Conservation (phyloP, 2,329 filamentous ascomycete species). For the Elsinoe batatas region DNA sequence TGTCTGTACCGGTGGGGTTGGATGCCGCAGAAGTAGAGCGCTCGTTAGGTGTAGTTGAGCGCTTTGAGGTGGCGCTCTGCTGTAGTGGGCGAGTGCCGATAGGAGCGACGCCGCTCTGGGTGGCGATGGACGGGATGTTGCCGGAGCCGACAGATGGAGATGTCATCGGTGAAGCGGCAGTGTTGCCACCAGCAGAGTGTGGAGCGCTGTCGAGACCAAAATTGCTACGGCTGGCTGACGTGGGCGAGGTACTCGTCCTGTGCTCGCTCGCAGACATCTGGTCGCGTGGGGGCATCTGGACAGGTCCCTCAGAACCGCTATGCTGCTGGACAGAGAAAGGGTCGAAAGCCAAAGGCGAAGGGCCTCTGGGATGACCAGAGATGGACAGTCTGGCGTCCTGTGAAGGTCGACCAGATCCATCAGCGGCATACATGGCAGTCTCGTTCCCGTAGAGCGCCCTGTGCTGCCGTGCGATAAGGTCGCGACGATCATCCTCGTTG, state of each 20-base stretch:
- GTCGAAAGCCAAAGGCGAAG: slow-evolving; percentile 74
- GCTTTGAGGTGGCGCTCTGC: slow-evolving; percentile 51
- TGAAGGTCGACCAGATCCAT: slow-evolving; percentile 58
- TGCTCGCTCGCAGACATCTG: slow-evolving; percentile 19
- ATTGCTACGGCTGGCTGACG: slow-evolving; percentile 53
- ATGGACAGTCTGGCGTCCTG: slow-evolving; percentile 55
- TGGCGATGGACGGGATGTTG: slow-evolving; percentile 38
- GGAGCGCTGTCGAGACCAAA: slow-evolving; percentile 44
- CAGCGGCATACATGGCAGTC: slow-evolving; percentile 58
- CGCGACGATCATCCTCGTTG: slow-evolving; percentile 92
- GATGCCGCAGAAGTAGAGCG: slow-evolving; percentile 47
- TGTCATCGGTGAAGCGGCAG: slow-evolving; percentile 73
- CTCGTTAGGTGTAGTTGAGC: slow-evolving; percentile 70
- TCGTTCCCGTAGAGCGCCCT: slow-evolving; percentile 81
- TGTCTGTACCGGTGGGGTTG: slow-evolving; percentile 44
- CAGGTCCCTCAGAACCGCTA: slow-evolving; percentile 43
- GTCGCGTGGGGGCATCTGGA: slow-evolving; percentile 42
- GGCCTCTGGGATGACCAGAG: slow-evolving; percentile 57
- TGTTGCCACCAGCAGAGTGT: slow-evolving; percentile 61
- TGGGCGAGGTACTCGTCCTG: slow-evolving; percentile 77
- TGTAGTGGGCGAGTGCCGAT: slow-evolving; percentile 80
- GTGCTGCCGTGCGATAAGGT: slow-evolving; percentile 91
- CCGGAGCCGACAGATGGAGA: slow-evolving; percentile 61
- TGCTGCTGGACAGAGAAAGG: slow-evolving; percentile 48
- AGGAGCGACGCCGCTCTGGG: slow-evolving; percentile 63